Evolutionary conservation across 805 yeast species (phyloP), one percentile per base, ranked within the genome.

Genomic region (Suhomyces tanzawaensis): DNA sequence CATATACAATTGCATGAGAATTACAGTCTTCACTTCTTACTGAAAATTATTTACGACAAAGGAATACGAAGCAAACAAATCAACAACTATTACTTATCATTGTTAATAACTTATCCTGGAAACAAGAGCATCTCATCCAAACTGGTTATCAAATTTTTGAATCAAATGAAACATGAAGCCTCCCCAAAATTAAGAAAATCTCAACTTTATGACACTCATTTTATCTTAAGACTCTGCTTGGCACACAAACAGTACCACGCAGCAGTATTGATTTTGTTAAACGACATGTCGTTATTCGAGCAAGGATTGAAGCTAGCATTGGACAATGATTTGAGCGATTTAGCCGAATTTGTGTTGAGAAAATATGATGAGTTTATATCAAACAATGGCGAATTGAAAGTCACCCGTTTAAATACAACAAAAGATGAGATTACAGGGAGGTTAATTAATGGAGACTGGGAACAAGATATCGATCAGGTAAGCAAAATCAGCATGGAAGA

Each of bases 281-380:
- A 76, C 35, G 70, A 66, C 39, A 61, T 87, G 59, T 77, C 72
- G 3, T 69, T 85, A 32, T 85, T 73, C 53, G 95, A 88, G 43
- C 89, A 85, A 37, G 97, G 98, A 0, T 78, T 90, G 24, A 71
- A 71, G 34, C 57, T 93, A 39, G 91, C 96, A 0, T 64, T 93
- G 32, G 71, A 76, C 3, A 62, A 77, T 43, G 76, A 76, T 23
- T 63, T 82, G 48, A 60, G 79, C 4, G 82, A 80, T 17, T 63
- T 77, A 30, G 90, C 63, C 0, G 68, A 63, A 29, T 57, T 53
- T 43, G 65, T 68, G 1, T 47, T 69, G 36, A 55, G 52, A 25
- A 57, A 54, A 19, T 66, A 55, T 41, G 69, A 62, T 32, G 58
- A 62, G 34, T 45, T 29, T 32, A 36, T 45, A 7, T 37, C 42